Evolutionary conservation across 2,329 filamentous ascomycete genomes (phyloP), one percentile per base, ranked within the genome.

Genomic region (Hyphodiscus sp.): DNA sequence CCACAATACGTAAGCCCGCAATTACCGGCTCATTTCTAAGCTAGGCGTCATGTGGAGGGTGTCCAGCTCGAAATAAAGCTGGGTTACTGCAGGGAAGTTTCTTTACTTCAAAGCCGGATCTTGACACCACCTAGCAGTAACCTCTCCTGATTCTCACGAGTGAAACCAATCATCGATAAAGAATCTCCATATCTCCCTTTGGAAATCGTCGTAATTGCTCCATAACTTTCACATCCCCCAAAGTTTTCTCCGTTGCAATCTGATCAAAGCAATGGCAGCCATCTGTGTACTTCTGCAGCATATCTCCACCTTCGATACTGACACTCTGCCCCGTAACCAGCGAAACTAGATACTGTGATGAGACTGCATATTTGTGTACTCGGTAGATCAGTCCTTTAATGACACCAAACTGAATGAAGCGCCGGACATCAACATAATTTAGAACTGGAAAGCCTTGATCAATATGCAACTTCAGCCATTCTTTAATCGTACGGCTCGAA

Each of bases 371-470:
- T 69, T 94, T 95, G 73, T 97, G 90, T 42, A 96, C 86, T 33
- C 94, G 83, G 70, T 96, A 96, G 20, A 99, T 73, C 61, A 95
- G 88, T 16, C 92, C 91, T 72, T 97, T 97, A 69, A 97, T 95
- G 55, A 96, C 81, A 53, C 92, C 94, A 65, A 97, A 99, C 55
- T 95, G 95, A 58, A 97, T 89, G 58, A 99, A 85, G 26, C 94
- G 85, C 13, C 94, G 83, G 52, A 96, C 83, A 68, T 99, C 94
- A 53, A 99, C 83, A 65, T 86, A 85, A 13, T 79, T 76, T 9
- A 96, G 77, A 41, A 87, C 77, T 54, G 83, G 77, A 57, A 85
- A 76, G 0, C 81, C 82, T 45, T 75, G 73, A 42, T 86, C 81
- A 60, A 83, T 79, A 69, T 95, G 87, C 30, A 85, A 76, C 54